phyloP scores from a whole-genome alignment of 768 basidiomycete species.

The Solioccasus polychromus region DNA sequence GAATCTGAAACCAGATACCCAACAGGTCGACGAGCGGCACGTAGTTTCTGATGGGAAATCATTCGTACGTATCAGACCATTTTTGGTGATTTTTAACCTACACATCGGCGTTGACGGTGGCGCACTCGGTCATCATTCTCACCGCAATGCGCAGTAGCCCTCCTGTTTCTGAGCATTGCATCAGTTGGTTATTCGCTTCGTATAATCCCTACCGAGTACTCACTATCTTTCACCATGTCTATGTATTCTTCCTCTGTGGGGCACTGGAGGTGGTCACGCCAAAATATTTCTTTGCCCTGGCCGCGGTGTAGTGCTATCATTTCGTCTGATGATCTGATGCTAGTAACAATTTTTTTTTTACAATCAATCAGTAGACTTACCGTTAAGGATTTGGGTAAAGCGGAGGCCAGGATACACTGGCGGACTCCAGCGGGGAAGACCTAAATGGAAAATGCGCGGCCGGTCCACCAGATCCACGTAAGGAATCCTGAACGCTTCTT shows the following conservation, averaged over 20 bases:
- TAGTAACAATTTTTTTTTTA: background rate
- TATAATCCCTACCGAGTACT: constrained; percentile 11
- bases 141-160: constrained; percentile 88
- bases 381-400: constrained; percentile 72
- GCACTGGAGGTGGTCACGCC: constrained; percentile 87
- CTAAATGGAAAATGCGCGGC: constrained; percentile 39
- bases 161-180: constrained; percentile 71
- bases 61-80: background rate
- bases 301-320: constrained; percentile 86
- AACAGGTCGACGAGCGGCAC: constrained; percentile 56
- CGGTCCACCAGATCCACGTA: constrained; percentile 5
- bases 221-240: constrained; percentile 94
- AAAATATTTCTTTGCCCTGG: constrained; percentile 89
- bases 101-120: constrained; percentile 57
- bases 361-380: constrained; percentile 36
- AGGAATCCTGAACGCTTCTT: constrained; percentile 59
- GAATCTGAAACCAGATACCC: constrained; percentile 57
- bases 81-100: constrained; percentile 31
- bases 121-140: constrained; percentile 92
- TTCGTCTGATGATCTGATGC: constrained; percentile 42
- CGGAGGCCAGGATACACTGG: constrained; percentile 36
- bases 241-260: constrained; percentile 95
- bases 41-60: constrained; percentile 39
- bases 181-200: background rate
- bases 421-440: constrained; percentile 1